Percentiles rank a stretch among this genome's conserved stretches.
These are phyloP conservation scores for Neoboletus magnificus DNA, from an alignment of 768 basidiomycete genomes.

Conservation along the genomic window DNA sequence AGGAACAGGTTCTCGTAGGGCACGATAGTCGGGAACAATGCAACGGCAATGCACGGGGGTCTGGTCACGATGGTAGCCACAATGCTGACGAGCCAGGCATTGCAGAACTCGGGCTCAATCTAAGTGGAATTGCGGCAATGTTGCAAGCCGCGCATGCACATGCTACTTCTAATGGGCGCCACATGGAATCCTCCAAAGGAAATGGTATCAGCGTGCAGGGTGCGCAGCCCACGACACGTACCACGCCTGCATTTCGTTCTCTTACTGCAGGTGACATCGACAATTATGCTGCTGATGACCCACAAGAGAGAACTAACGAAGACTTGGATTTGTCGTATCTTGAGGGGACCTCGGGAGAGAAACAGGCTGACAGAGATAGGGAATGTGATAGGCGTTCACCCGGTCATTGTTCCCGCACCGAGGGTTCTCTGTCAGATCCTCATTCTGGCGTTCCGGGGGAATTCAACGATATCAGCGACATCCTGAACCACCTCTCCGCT, in stretches of 20 bases:
- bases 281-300: constrained; percentile 17
- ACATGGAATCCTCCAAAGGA: constrained; percentile 44
- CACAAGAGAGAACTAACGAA: constrained; percentile 41
- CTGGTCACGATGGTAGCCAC: constrained; percentile 12
- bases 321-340: constrained; percentile 55
- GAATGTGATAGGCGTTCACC: constrained; percentile 41
- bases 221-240: constrained; percentile 54
- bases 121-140: constrained; percentile 72
- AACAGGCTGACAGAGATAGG: constrained; percentile 35
- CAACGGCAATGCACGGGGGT: constrained; percentile 16
- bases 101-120: constrained; percentile 49
- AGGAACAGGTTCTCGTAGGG: constrained; percentile 40
- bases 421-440: constrained; percentile 37
- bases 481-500: constrained; percentile 67
- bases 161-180: constrained; percentile 46
- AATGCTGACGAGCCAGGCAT: constrained; percentile 14
- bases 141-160: constrained; percentile 74
- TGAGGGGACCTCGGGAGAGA: constrained; percentile 32
- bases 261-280: constrained; percentile 51
- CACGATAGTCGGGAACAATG: constrained; percentile 32
- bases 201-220: constrained; percentile 45
- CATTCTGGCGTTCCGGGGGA: constrained; percentile 53
- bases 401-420: constrained; percentile 19
- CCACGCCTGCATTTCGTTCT: constrained; percentile 76
- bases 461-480: constrained; percentile 73